Base-by-base conservation (phyloP, 1,284 basidiomycete species). In the Trichosporon sp. region DNA sequence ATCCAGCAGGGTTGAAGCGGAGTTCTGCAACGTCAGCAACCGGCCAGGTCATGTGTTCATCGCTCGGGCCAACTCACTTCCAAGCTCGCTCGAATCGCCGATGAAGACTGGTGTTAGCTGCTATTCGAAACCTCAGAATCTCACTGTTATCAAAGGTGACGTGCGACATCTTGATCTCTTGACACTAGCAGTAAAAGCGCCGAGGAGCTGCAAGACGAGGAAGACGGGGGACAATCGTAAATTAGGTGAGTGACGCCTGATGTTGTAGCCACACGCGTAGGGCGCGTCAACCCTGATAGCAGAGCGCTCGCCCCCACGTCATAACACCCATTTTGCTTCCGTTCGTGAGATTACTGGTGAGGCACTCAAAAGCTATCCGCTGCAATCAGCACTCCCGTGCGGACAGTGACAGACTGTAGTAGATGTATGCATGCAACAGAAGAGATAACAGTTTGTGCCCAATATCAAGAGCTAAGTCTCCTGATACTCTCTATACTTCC, bases 1-100 rank as follows among this genome's bases (percentile, higher is more conserved):
- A 91, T 67, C 95, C 96, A 77, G 90, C 92, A 32, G 88, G 80
- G 21, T 93, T 94, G 77, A 98, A 88, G 77, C 95, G 92, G 70
- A 98, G 89, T 85, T 95, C 94, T 96, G 80, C 7, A 16, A 61
- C n/a, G 38, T 65, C 43, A 40, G 56, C 26, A 35, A 26, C 37
- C 38, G 63, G 19, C 19, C 10, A 12, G 48, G 26, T 10, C 26
- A 0, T 43, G 7, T n/a, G 7, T 5, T 31, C 48, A 31, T 19
- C 7, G 48, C 31, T 10, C 5, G 26, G 12, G 16, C 32, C 16
- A 21, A 88, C 92, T 79, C 78, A 96, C 94, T 96, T 77, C 95
- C 95, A 66, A 90, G 84, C 68, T 92, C 90, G 59, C 89, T 78
- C 12, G 89, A 89, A 54, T 91, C 86, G 7, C 90, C 92, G 85